Evolutionary conservation across 208 protist genomes (phyloP), one percentile per base, ranked within the genome.

Genomic region (Endotrypanum monterogeii): DNA sequence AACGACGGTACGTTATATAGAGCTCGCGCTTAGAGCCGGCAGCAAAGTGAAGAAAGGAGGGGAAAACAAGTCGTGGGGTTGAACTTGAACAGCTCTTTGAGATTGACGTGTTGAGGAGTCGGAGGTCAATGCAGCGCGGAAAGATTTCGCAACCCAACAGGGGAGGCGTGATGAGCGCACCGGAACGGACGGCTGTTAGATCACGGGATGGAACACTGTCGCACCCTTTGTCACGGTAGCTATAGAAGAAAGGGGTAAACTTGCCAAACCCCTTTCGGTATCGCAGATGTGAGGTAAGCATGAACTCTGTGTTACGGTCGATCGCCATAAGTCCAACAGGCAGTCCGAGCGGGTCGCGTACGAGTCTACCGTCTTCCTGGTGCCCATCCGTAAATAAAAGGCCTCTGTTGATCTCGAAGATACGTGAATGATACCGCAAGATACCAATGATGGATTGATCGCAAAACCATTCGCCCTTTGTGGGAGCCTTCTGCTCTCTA

Each of bases 371-470:
- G 2, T 67, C 62, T 32, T 20, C 2, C n/a, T 25, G 23, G 62
- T 52, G 62, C 23, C 62, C 62, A 46, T 23, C 50, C 16, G 48
- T 39, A 9, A 67, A n/a, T 46, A 82, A 57, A 37, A 82, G 71
- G 23, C 66, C 71, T 7, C 66, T 50, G 25, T 74, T 68, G 35
- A 73, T 56, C 61, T 82, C 77, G 51, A 71, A 82, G 66, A 73
- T 69, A 52, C 77, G 77, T 30, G 55, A 71, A 18, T 71, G 67
- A 30, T 46, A 30, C 28, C 71, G 68, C 50, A 82, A 46, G 9
- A 46, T 46, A 11, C 66, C 63, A 60, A 73, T 52, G 23, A 82
- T 72, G 8, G 77, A 82, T 71, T 82, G 77, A 58, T 82, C 77
- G 54, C 77, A 82, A 37, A 48, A 74, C 77, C 77, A 82, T 14